Base-by-base conservation (phyloP, 176 grass and related monocot species). In the Echinochloa phyllopogon region DNA sequence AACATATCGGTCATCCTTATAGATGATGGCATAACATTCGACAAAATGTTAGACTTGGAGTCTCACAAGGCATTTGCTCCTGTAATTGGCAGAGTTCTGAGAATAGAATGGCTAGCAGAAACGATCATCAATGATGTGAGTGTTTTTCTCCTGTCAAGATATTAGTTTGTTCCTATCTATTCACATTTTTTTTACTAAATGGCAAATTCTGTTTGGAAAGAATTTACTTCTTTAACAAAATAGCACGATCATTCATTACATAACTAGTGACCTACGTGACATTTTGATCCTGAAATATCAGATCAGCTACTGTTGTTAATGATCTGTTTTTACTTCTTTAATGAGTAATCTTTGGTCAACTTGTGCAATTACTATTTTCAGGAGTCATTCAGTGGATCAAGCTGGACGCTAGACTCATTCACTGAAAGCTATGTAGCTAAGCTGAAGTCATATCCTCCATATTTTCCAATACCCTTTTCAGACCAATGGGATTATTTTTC, bases 401-500 rank as follows among this genome's bases (percentile, higher is more conserved):
- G 85, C 48, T 92, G 93, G 83, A 95, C 96, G 38, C 40, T 98
- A 37, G 91, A 98, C 53, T 95, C 86, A 4, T 98, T 98, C 73
- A 92, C 58, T 77, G 89, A 95, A 91, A 88, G 16, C 76, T 98
- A 92, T 77, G 20, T 85, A 20, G 45, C 80, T 66, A 92, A 91
- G 63, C 78, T 98, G 78, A 95, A 95, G 83, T 98, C 93, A 98
- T 98, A 98, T 98, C 96, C 93, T 95, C 51, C 15, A 57, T 2
- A 92, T 36, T 72, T 76, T 18, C 51, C 20, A 9, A 53, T 80
- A 47, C 69, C 11, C 41, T 79, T 60, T 81, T 65, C 45, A 21
- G 38, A 20, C 40, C 18, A 23, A 69, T 63, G 74, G 7, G 6
- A 14, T 75, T 29, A 44, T 68, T 84, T 58, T 66, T 47, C 3